Conservation (phyloP, 2,329 filamentous ascomycete species). For the Thielaviopsis populi region DNA sequence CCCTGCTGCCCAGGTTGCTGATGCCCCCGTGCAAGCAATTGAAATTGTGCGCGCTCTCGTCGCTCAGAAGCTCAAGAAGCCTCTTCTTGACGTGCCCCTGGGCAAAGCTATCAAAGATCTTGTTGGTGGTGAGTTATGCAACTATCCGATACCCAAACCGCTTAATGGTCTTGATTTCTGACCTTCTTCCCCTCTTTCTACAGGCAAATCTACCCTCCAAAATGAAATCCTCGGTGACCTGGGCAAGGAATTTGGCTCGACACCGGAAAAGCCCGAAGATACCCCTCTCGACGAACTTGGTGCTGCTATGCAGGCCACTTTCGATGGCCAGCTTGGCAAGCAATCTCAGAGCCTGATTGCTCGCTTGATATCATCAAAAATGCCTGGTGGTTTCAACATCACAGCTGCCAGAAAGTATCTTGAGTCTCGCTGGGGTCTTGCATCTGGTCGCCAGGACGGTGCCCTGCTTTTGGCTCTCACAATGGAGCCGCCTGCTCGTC, state of each 20-base stretch:
- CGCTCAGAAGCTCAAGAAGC: conserved; percentile 96
- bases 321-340: conserved; percentile 95
- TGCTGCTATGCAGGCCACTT: conserved; percentile 93
- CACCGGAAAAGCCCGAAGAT: conserved; percentile 96
- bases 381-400: conserved; percentile 99
- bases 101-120: conserved; percentile 98
- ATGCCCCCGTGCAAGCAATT: conserved; percentile 73
- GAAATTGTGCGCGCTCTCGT: conserved; percentile 82
- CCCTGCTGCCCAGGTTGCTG: conserved; percentile 71
- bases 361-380: conserved; percentile 92
- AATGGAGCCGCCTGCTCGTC: conserved; percentile 76
- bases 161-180: neutral
- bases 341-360: conserved; percentile 88
- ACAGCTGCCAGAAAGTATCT: conserved; percentile 89
- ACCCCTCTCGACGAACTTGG: conserved; percentile 90
- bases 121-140: conserved; percentile 62
- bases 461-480: conserved; percentile 78
- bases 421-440: conserved; percentile 85
- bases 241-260: conserved; percentile 96
- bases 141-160: neutral
- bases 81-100: conserved; percentile 71
- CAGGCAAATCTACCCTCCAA: conserved; percentile 94
- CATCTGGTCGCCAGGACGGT: conserved; percentile 75
- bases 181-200: neutral
- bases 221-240: conserved; percentile 97